A percentile compares a stretch with the other conserved stretches of the same genome.
These are phyloP conservation scores for Solanum hybrid DNA, from an alignment of 305 asterid species.

Conservation along the genomic window DNA sequence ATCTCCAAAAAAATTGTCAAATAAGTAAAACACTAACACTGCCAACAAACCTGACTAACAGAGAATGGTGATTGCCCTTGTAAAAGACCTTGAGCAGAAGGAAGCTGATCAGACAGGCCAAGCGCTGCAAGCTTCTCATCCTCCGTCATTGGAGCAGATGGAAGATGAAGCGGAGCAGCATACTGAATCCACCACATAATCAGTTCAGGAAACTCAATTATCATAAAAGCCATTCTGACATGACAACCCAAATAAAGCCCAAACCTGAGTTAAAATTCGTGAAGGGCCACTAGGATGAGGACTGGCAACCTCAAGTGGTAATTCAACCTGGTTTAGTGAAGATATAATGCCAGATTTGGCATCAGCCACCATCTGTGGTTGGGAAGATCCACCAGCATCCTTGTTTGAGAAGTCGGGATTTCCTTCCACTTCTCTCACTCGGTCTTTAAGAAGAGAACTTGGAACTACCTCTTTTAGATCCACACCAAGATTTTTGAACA, in stretches of 20 bases:
- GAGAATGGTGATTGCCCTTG: constrained; percentile 70
- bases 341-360: constrained; percentile 60
- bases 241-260: constrained; percentile 8
- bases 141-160: constrained; percentile 62
- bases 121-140: constrained; percentile 71
- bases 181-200: constrained; percentile 40
- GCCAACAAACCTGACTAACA: constrained; percentile 55
- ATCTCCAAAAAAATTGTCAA: not conserved
- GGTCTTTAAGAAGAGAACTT: constrained; percentile 77
- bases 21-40: constrained; percentile 1
- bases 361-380: constrained; percentile 55
- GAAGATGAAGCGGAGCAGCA: constrained; percentile 56
- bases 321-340: constrained; percentile 65
- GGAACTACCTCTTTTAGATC: constrained; percentile 87
- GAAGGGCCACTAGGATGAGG: constrained; percentile 70
- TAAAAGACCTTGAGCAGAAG: constrained; percentile 59
- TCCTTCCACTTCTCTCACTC: constrained; percentile 81
- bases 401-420: constrained; percentile 97
- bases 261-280: constrained; percentile 63
- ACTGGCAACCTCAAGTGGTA: constrained; percentile 53
- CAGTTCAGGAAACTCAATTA: not conserved
- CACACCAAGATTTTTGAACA: constrained; percentile 83
- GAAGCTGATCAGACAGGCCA: constrained; percentile 76
- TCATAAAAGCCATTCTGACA: not conserved
- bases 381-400: constrained; percentile 65